These are phyloP conservation scores for Xylaria sp. DNA, from an alignment of 2,329 filamentous ascomycete species.

Conservation along the genomic window DNA sequence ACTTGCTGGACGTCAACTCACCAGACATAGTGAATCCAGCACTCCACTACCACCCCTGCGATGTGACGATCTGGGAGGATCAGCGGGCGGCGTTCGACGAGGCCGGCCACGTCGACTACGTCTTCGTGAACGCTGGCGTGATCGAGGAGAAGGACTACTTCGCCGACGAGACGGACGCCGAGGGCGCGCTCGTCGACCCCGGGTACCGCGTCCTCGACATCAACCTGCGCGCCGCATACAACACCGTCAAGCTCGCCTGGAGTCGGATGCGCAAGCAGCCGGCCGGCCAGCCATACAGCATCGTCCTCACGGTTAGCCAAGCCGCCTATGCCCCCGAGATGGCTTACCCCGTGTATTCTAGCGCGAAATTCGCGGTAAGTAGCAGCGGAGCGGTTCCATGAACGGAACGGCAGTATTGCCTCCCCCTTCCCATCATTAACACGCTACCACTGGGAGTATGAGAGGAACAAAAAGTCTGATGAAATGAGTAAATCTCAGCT, in stretches of 20 bases:
- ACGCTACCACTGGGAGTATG: background rate
- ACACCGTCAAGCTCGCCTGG: background rate
- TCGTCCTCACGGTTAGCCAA: background rate
- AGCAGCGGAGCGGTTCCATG: background rate
- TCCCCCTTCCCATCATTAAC: background rate
- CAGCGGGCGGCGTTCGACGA: background rate
- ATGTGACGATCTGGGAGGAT: background rate
- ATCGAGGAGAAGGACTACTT: background rate
- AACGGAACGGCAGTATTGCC: background rate
- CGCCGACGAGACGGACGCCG: background rate
- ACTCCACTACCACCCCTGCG: background rate
- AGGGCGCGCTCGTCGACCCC: background rate
- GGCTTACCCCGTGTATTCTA: background rate
- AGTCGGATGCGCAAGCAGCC: background rate
- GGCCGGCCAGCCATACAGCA: background rate
- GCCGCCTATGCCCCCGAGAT: background rate
- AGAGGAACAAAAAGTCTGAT: background rate
- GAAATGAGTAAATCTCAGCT: background rate
- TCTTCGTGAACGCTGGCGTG: background rate
- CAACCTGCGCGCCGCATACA: background rate
- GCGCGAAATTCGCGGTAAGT: background rate
- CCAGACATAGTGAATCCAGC: background rate
- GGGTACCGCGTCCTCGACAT: background rate
- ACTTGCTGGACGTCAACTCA: background rate
- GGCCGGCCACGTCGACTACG: background rate